A percentile compares a stretch with the other conserved stretches of the same genome.
These are phyloP conservation scores for Phaeomoniella chlamydospora DNA, from an alignment of 2,329 filamentous ascomycete species.

Conservation along the genomic window DNA sequence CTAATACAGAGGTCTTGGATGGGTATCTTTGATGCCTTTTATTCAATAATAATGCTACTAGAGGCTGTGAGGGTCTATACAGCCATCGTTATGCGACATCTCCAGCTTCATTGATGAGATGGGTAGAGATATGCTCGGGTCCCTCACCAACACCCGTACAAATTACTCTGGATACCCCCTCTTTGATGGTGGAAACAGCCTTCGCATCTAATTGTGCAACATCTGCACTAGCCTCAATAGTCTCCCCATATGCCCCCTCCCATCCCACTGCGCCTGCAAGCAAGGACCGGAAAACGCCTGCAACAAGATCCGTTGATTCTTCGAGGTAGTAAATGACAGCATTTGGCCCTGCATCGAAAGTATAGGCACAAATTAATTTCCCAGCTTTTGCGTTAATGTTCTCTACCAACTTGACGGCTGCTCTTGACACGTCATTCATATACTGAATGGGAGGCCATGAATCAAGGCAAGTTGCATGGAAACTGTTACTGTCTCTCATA, in stretches of 20 bases:
- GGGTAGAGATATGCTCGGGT: slow-evolving; percentile 64
- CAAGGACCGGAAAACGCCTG: slow-evolving; percentile 62
- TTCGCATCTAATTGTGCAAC: slow-evolving; percentile 46
- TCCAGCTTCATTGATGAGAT: slow-evolving; percentile 56
- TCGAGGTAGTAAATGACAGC: slow-evolving; percentile 92
- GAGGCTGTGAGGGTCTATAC: too few relatives aligned
- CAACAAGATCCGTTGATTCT: slow-evolving; percentile 56
- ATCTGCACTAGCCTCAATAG: slow-evolving; percentile 34
- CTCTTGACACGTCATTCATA: slow-evolving; percentile 83
- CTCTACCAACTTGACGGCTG: slow-evolving; percentile 79
- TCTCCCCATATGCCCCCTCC: slow-evolving; percentile 43
- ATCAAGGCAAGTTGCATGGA: slow-evolving; percentile 89
- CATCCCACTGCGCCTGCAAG: slow-evolving; percentile 49
- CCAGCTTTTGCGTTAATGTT: slow-evolving; percentile 63
- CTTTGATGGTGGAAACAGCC: slow-evolving; percentile 46
- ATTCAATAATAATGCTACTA: too few relatives aligned
- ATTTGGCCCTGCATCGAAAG: slow-evolving; percentile 94
- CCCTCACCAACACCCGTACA: slow-evolving; percentile 84
- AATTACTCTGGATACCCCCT: slow-evolving; percentile 79
- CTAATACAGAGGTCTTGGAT: too few relatives aligned
- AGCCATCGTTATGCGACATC: slow-evolving; percentile 14
- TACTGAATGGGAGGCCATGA: slow-evolving; percentile 98
- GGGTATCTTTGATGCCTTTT: too few relatives aligned
- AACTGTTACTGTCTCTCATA: slow-evolving; percentile 93
- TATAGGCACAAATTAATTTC: slow-evolving; percentile 77